Base-by-base conservation (phyloP, 768 basidiomycete species). In the Lactarius tabidus region DNA sequence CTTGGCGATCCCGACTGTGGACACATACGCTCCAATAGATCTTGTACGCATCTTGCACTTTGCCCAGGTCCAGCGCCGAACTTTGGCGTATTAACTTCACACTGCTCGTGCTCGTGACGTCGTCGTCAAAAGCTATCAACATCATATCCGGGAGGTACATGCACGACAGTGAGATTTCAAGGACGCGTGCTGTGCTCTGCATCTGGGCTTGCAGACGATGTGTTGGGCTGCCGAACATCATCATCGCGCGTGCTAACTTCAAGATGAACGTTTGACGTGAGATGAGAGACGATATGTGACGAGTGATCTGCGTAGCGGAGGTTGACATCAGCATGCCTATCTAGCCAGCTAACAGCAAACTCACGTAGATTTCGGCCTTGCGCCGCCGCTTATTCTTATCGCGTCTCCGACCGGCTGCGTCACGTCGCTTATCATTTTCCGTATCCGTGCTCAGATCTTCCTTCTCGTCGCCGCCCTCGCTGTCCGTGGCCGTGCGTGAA, bases 201-300 rank as follows among this genome's bases (percentile, higher is more conserved):
- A 94, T 85, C 73, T 94, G 91, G 1, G 90, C 82, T 71, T 88
- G 90, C 23, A 95, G 80, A 48, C 92, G 88, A 74, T 95, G 91
- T 15, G 88, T 84, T 23, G 91, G 90, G 6, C 87, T 88, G 12
- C 91, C 92, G 69, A 91, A 93, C 84, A 90, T 91, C 90, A 94
- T 95, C 81, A 95, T 86, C 12, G 90, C 86, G 58, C 90, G 84
- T 7, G 88, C 84, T 33, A 94, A 83, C 78, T 93, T 93, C 74
- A 93, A 77, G 57, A 95, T 81, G 76, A 95, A 95, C 63, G 89
- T 88, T 72, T 95, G 91, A 38, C 93, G 81, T 69, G 85, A 84
- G 35, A 92, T 82, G 63, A 93, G 88, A 63, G 88, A 87, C 2
- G 91, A 91, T 33, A 93, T 88, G 69, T 94, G 91, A 60, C 86